Evolutionary conservation across 306 rosid genomes (phyloP).

Genomic region (Ziziphus jujuba): DNA sequence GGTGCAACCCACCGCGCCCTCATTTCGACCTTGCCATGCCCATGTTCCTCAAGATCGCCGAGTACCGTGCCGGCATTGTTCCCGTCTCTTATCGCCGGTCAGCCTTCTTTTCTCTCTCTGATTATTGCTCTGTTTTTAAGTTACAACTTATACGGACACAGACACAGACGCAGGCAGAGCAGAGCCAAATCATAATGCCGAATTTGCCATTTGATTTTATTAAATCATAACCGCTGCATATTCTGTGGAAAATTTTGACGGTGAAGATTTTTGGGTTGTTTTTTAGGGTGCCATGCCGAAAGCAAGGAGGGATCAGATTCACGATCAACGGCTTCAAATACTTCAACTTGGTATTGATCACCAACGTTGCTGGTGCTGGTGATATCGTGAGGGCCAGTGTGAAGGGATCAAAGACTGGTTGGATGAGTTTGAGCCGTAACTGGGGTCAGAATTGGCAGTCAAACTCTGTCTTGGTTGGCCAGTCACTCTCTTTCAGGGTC

Average conservation of each 20-base stretch:
- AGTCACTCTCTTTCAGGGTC: constrained; percentile 79
- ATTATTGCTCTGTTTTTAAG: neutral
- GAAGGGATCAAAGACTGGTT: constrained; percentile 60
- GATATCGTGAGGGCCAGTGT: constrained; percentile 58
- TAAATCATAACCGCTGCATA: no score
- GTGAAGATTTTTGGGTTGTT: neutral
- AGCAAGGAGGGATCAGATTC: constrained; percentile 73
- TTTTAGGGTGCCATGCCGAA: constrained; percentile 67
- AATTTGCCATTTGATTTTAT: neutral
- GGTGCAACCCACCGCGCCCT: constrained; percentile 90
- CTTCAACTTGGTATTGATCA: constrained; percentile 76
- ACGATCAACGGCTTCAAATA: constrained; percentile 73
- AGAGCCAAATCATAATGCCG: neutral
- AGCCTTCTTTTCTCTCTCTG: neutral
- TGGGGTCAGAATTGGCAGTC: constrained; percentile 97
- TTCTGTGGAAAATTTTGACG: neutral
- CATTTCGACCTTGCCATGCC: constrained; percentile 95
- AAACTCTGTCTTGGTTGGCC: constrained; percentile 48
- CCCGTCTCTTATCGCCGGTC: constrained; percentile 84
- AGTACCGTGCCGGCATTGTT: constrained; percentile 85
- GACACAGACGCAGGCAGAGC: neutral
- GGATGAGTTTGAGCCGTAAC: constrained; percentile 82
- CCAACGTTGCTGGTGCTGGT: constrained; percentile 89
- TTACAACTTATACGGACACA: neutral
- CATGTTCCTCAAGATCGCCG: constrained; percentile 78